phyloP scores from a whole-genome alignment of 176 grass and related monocot species.

The Lolium multiflorum region DNA sequence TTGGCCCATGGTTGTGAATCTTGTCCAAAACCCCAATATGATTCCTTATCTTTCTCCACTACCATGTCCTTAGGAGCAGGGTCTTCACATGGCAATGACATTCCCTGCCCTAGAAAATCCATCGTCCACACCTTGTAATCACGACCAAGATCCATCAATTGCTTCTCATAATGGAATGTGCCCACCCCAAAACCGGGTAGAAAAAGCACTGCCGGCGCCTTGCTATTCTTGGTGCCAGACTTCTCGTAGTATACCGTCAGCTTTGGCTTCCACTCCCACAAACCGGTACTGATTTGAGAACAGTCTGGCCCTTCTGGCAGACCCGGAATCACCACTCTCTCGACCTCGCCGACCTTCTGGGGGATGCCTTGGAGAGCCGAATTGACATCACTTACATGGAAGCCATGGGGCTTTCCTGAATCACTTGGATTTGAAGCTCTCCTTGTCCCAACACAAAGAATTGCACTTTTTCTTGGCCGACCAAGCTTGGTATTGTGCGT shows the following conservation, averaged over 20 bases:
- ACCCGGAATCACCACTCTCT: conserved; percentile 69
- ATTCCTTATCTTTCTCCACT: conserved; percentile 12
- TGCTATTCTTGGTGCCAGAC: conserved; percentile 67
- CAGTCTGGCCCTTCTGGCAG: conserved; percentile 58
- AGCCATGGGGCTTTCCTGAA: conserved; percentile 45
- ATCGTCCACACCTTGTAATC: conserved; percentile 93
- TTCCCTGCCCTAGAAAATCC: conserved; percentile 95
- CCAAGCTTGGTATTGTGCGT: conserved; percentile 25
- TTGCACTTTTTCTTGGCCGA: conserved; percentile 42
- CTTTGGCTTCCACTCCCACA: conserved; percentile 95
- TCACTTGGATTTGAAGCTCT: conserved; percentile 15
- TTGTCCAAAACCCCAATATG: conserved; percentile 87
- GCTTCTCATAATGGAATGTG: conserved; percentile 93
- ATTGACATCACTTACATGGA: conserved; percentile 50
- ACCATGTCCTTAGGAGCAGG: conserved; percentile 68
- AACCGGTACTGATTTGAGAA: conserved; percentile 75
- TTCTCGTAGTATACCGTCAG: conserved; percentile 88
- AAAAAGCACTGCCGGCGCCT: conserved; percentile 85
- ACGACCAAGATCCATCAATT: conserved; percentile 78
- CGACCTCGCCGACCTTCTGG: conserved; percentile 38
- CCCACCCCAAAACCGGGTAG: conserved; percentile 93
- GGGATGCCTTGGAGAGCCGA: conserved; percentile 53
- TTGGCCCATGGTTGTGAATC: conserved; percentile 85
- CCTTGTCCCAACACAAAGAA: conserved; percentile 47
- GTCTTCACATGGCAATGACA: conserved; percentile 83